Evolutionary conservation across 306 rosid genomes (phyloP), one percentile per base, ranked within the genome.

Genomic region (Abrus pulchellus): DNA sequence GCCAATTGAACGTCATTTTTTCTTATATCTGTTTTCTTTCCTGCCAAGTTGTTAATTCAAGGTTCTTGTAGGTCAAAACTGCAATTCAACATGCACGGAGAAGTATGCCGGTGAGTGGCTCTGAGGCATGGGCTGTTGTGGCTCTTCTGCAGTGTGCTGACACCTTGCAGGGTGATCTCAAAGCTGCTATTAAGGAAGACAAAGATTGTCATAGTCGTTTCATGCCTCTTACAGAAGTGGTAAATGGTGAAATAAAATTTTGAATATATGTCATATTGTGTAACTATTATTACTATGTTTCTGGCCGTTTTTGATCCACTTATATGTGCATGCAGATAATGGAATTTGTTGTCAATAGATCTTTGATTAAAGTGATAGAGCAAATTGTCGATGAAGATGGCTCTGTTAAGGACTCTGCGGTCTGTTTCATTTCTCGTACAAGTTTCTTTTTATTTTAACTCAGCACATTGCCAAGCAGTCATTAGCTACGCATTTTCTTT

Each of bases 221-320:
- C 83, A 93, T 91, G 98, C 98, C 99, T 78, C 90, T 95, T 66
- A 68, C 98, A 9, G 90, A 89, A 85, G 84, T 91, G 95, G 99
- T 95, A 89, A 82, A 64, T 83, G 83, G 43, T 66, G 67, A 63
- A 43, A 60, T 69, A 56, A 59, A 45, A 71, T 83, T 72, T 78
- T 36, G 68, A 61, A 34, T 10, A 82, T 49, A 36, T 68, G 55
- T 44, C 57, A 60, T 47, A 1, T 55, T 4, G 3, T 64, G 14
- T 80, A 14, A 74, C 74, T 72, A 47, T 6, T 62, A 41, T 68
- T 71, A 74, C 53, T 61, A 55, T 68, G 72, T 48, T 76, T 87
- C 50, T 49, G 81, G 61, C 71, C 49, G 47, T 56, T 43, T 47
- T 43, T 66, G 8, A 65, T 49, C 33, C 13, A 40, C 65, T 43